Percentiles rank a stretch among this genome's conserved stretches.
These are phyloP conservation scores for Raphanus raphanistrum DNA, from an alignment of 345 rosid species.

Conservation along the genomic window DNA sequence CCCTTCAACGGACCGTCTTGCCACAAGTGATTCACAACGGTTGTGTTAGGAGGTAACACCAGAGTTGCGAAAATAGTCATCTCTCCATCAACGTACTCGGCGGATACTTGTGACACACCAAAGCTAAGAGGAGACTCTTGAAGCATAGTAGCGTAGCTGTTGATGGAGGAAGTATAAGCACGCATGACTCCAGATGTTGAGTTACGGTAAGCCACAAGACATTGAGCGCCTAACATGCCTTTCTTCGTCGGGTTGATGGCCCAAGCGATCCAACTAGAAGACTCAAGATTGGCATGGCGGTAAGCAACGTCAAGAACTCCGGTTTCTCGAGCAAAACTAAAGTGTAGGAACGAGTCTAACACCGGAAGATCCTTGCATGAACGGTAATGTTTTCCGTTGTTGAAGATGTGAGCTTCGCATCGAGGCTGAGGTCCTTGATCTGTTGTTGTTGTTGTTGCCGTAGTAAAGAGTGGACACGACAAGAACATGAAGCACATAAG, in stretches of 20 bases:
- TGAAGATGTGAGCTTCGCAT: conserved; percentile 43
- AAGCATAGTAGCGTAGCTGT: conserved; percentile 24
- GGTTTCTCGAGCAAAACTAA: conserved; percentile 32
- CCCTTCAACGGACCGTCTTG: conserved; percentile 63
- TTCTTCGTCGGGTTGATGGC: conserved; percentile 50
- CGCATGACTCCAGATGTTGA: conserved; percentile 36
- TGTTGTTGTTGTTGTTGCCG: conserved; percentile 25
- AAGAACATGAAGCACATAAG: not conserved
- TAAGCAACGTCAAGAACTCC: conserved; percentile 45
- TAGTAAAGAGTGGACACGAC: not conserved
- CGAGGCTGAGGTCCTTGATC: not conserved
- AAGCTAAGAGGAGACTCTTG: conserved; percentile 44
- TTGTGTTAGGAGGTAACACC: conserved; percentile 33
- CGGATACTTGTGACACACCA: conserved; percentile 39
- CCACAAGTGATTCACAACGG: conserved; percentile 68
- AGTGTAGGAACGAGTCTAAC: not conserved
- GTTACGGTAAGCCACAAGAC: conserved; percentile 51
- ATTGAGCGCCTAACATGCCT: conserved; percentile 54
- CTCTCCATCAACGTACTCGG: conserved; percentile 29
- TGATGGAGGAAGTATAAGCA: conserved; percentile 46
- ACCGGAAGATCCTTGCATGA: not conserved
- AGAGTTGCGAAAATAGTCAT: conserved; percentile 62
- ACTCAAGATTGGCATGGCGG: conserved; percentile 43
- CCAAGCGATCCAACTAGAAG: conserved; percentile 60
- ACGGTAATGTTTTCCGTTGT: conserved; percentile 13